Percentiles rank a stretch among this genome's conserved stretches.
phyloP scores from a whole-genome alignment of 306 rosid genomes.

The Malus orientalis region DNA sequence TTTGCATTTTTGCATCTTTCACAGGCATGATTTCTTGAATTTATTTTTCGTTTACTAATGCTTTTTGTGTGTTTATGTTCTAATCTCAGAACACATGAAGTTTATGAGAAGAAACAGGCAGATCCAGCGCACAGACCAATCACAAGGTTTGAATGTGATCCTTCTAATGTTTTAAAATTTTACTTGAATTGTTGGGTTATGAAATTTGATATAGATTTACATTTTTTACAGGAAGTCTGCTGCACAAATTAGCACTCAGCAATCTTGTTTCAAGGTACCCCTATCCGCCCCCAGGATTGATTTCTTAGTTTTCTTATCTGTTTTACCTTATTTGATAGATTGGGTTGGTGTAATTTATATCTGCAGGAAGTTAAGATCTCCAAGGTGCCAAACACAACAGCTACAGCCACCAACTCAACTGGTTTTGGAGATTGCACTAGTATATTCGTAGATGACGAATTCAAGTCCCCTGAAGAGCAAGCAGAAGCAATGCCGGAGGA shows the following conservation, averaged over 20 bases:
- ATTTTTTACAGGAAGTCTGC: constrained; percentile 55
- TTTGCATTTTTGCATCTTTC: background rate
- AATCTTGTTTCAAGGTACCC: constrained; percentile 43
- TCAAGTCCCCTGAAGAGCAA: constrained; percentile 42
- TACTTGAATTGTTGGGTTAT: background rate
- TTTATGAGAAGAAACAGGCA: constrained; percentile 77
- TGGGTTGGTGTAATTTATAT: constrained; percentile 11
- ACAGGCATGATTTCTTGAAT: background rate
- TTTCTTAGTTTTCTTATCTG: background rate
- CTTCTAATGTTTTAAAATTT: background rate
- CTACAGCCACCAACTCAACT: constrained; percentile 13
- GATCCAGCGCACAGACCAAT: constrained; percentile 87
- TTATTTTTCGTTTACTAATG: background rate
- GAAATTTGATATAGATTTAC: constrained; percentile 9
- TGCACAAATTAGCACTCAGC: constrained; percentile 59
- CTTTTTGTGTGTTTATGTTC: too few species aligned
- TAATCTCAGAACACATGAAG: constrained; percentile 44
- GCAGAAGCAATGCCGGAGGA: constrained; percentile 57
- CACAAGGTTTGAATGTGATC: constrained; percentile 49
- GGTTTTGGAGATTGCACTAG: constrained; percentile 45
- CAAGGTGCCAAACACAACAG: constrained; percentile 25
- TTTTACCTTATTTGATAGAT: constrained; percentile 2
- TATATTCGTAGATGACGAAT: constrained; percentile 72
- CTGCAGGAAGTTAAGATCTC: constrained; percentile 42
- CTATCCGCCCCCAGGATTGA: background rate